Evolutionary conservation across 371 early-diverging fungal species (phyloP).

Genomic region (Capillidium heterosporum): DNA sequence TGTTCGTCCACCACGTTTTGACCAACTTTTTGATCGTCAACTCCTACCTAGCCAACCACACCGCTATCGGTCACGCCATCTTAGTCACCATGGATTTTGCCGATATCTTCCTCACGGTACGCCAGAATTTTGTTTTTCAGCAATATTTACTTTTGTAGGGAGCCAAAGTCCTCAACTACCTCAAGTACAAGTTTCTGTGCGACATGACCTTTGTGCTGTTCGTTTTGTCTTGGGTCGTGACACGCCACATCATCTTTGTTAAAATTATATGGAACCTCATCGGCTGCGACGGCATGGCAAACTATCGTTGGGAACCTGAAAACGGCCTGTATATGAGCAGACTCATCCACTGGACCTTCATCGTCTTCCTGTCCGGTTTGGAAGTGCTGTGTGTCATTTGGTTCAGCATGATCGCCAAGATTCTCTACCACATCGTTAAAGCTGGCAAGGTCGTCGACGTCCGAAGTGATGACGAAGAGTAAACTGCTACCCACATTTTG

Average conservation of each 20-base stretch:
- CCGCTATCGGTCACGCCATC: slow-evolving; percentile 64
- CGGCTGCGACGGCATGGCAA: slow-evolving; percentile 23
- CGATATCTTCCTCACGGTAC: slow-evolving; percentile 53
- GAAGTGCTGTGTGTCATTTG: slow-evolving; percentile 54
- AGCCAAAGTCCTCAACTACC: slow-evolving; percentile 60
- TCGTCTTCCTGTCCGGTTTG: slow-evolving; percentile 30
- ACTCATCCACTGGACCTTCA: slow-evolving; percentile 27
- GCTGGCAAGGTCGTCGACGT: not conserved
- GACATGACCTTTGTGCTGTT: slow-evolving; percentile 58
- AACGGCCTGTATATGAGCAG: slow-evolving; percentile 36
- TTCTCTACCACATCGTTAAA: slow-evolving; percentile 10
- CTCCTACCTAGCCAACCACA: slow-evolving; percentile 52
- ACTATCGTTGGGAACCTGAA: slow-evolving; percentile 42
- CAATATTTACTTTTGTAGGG: slow-evolving; percentile 11
- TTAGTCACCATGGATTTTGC: slow-evolving; percentile 64
- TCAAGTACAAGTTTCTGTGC: slow-evolving; percentile 30
- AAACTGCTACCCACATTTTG: not conserved
- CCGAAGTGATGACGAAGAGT: slow-evolving; percentile 1
- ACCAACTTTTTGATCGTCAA: slow-evolving; percentile 43
- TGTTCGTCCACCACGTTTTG: slow-evolving; percentile 65
- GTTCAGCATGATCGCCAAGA: slow-evolving; percentile 48
- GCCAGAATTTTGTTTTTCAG: slow-evolving; percentile 4
- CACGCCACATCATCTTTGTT: slow-evolving; percentile 46
- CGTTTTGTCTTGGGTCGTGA: slow-evolving; percentile 53
- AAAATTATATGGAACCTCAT: slow-evolving; percentile 31